Conservation (phyloP, 2,329 filamentous ascomycete species). For the Ophiostoma tasmaniense region DNA sequence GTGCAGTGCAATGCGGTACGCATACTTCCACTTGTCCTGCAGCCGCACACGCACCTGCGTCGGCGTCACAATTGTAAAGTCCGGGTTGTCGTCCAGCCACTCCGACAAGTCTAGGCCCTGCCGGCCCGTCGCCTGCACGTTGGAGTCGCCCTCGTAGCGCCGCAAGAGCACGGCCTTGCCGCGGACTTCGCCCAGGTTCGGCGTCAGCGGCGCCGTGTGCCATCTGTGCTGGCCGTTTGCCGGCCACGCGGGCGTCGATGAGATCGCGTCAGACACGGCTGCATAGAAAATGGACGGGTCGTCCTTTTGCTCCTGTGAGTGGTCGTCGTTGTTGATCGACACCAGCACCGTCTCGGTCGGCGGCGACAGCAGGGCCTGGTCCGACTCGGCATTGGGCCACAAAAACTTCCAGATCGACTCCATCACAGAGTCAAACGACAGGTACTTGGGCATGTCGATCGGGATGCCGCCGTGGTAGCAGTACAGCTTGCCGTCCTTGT, state of each 20-base stretch:
- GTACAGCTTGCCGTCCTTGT: slow-evolving; percentile 41
- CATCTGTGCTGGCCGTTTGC: slow-evolving; percentile 38
- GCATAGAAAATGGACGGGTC: slow-evolving; percentile 31
- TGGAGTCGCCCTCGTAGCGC: slow-evolving; percentile 43
- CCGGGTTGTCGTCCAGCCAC: slow-evolving; percentile 59
- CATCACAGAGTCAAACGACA: slow-evolving; percentile 55
- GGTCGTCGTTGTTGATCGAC: slow-evolving; percentile 58
- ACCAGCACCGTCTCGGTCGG: slow-evolving; percentile 60
- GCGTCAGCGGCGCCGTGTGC: slow-evolving; percentile 52
- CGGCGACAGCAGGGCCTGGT: slow-evolving; percentile 23
- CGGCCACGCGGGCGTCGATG: slow-evolving; percentile 28
- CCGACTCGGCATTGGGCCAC: slow-evolving; percentile 30
- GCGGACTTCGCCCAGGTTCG: slow-evolving; percentile 52
- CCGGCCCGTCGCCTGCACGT: slow-evolving; percentile 25
- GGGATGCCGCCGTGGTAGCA: slow-evolving; percentile 66
- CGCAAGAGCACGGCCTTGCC: slow-evolving; percentile 61
- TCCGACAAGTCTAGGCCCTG: slow-evolving; percentile 31
- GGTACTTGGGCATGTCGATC: slow-evolving; percentile 52
- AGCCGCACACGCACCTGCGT: slow-evolving; percentile 32
- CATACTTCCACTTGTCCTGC: slow-evolving; percentile 41
- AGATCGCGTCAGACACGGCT: slow-evolving; percentile 47
- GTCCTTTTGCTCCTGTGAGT: slow-evolving; percentile 51
- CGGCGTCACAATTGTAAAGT: slow-evolving; percentile 41
- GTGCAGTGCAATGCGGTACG: slow-evolving; percentile 30
- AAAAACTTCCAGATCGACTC: slow-evolving; percentile 53